Evolutionary conservation across 257 asterid genomes (phyloP), one percentile per base, ranked within the genome.

Genomic region (Primulina huaijiensis): DNA sequence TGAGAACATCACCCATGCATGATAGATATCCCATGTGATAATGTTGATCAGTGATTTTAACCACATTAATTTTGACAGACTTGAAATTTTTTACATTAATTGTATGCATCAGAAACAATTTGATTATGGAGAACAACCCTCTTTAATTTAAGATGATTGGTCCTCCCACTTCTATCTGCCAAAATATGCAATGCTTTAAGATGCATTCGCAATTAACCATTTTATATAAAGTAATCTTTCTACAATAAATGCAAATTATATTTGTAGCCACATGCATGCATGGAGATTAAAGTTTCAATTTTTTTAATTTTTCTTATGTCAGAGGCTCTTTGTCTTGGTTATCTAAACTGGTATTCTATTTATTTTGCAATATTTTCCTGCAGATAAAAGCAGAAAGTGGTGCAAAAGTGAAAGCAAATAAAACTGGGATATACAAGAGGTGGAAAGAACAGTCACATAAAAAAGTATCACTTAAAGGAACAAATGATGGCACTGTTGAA

Each of bases 351-450:
- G 16, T 40, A 1, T 7, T 71, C 38, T 46, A 57, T 9, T 25
- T 62, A 19, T 38, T 61, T 50, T 75, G 30, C 7, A 20, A 70
- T 71, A 69, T 50, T 75, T 73, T 12, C 60, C 60, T 78, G 78
- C 82, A 93, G 99, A 84, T 90, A 61, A 90, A 87, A 83, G 86
- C 89, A 9, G 99, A 93, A 89, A 86, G 95, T 29, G 99, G 97
- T 50, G 85, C 90, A 17, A 90, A 86, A 82, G 60, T 69, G 72
- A 90, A 72, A 62, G 78, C 88, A 64, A 81, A 77, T 79, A 93
- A 85, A 77, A 86, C 84, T 16, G 97, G 96, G 70, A 87, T 89
- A 65, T 93, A 93, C 87, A 84, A 85, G 84, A 88, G 71, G 75
- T 93, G 97, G 99, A 86, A 86, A 77, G 90, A 86, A 67, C 82